Conservation (phyloP, 148 eudicot species). For the Vaccinium myrtillus region DNA sequence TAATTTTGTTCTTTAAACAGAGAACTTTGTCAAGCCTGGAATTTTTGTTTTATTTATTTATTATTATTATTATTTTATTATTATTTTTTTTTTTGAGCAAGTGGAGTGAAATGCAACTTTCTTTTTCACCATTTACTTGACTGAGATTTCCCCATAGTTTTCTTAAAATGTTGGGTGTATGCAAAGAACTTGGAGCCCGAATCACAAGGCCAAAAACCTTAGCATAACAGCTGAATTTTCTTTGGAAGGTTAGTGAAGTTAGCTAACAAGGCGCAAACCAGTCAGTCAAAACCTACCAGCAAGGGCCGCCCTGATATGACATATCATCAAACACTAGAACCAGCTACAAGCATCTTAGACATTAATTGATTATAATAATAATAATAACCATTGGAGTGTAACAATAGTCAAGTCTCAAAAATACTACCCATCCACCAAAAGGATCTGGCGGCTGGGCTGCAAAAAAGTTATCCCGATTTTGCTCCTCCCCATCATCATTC, state of each 20-base stretch:
- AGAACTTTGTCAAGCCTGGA: background rate
- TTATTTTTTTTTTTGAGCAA: background rate
- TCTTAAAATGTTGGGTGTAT: background rate
- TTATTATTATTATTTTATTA: too few species aligned
- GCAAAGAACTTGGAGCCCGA: background rate
- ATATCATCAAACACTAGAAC: background rate
- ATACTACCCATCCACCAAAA: background rate
- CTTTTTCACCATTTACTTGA: too few species aligned
- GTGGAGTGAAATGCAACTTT: background rate
- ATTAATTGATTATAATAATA: background rate
- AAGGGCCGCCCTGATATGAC: too few species aligned
- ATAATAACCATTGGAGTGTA: too few species aligned
- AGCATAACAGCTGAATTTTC: background rate
- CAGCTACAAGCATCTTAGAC: background rate
- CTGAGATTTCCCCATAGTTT: background rate
- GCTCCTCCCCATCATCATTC: background rate
- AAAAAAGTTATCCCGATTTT: background rate
- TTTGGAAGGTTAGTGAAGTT: background rate
- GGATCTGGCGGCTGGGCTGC: background rate
- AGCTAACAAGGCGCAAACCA: constrained; percentile 7
- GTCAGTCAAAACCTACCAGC: constrained; percentile 21
- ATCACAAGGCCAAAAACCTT: background rate
- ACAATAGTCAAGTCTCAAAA: too few species aligned
- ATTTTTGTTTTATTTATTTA: background rate
- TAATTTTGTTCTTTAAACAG: background rate